phyloP scores from a whole-genome alignment of 2,329 filamentous ascomycete genomes.

The Fusarium armeniacum region DNA sequence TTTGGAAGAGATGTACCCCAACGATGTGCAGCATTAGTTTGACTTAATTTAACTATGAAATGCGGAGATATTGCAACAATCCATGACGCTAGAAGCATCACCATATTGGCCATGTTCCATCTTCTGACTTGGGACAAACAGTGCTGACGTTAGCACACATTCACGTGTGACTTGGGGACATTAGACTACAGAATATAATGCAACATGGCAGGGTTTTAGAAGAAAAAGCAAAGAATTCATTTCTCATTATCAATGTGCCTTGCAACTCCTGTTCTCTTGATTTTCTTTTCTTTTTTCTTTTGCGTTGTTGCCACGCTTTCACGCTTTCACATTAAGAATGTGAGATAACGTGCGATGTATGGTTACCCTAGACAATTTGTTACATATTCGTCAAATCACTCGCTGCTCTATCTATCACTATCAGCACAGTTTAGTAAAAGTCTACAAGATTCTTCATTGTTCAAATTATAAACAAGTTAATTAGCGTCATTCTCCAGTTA shows the following conservation, averaged over 20 bases:
- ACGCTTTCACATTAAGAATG: neutral
- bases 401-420: too few relatives aligned
- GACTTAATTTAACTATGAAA: neutral
- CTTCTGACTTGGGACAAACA: too few relatives aligned
- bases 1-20: constrained; percentile 8
- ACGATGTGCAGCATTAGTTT: neutral
- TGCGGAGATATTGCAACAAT: neutral
- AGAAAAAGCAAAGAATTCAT: too few relatives aligned
- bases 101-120: neutral
- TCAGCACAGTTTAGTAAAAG: too few relatives aligned
- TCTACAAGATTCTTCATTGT: neutral
- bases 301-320: neutral
- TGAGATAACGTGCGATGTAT: neutral
- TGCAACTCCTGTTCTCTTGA: too few relatives aligned
- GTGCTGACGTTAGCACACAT: too few relatives aligned
- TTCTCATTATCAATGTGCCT: too few relatives aligned
- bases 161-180: too few relatives aligned
- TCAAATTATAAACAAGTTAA: neutral
- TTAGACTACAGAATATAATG: too few relatives aligned
- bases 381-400: neutral
- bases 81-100: neutral
- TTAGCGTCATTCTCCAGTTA: fast-evolving
- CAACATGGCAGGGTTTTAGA: too few relatives aligned
- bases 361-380: neutral
- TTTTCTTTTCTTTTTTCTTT: too few relatives aligned